Conservation (phyloP, 2,329 filamentous ascomycete species). For the Botrytis porri region DNA sequence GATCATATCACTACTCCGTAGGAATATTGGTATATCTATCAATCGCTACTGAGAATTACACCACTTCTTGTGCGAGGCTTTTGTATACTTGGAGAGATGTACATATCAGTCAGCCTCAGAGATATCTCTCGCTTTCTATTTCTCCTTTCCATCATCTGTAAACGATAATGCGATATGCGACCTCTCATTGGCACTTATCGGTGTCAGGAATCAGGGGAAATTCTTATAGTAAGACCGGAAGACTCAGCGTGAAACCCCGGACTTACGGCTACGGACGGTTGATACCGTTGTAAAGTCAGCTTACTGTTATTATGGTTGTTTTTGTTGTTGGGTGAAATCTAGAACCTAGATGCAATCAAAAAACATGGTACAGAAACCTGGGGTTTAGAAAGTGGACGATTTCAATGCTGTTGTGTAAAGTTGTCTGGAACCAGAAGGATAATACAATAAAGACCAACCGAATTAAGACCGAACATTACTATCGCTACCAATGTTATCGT, state of each 20-base stretch:
- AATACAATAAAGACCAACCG: neutral
- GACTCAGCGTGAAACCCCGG: neutral
- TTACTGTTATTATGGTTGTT: neutral
- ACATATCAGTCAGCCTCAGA: neutral
- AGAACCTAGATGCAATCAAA: neutral
- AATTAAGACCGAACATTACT: neutral
- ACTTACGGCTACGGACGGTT: neutral
- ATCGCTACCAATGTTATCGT: neutral
- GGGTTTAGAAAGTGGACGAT: neutral
- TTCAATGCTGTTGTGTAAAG: neutral
- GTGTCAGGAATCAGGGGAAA: neutral
- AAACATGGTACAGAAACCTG: neutral
- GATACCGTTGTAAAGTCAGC: neutral
- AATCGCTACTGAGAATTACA: neutral
- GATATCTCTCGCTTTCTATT: neutral
- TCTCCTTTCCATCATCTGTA: neutral
- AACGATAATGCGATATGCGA: neutral
- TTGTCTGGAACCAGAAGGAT: too few relatives aligned
- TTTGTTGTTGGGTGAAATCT: neutral
- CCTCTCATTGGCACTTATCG: neutral
- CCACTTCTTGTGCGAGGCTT: neutral
- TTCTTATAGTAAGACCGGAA: neutral
- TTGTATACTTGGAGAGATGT: neutral
- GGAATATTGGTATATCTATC: neutral
- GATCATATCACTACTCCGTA: neutral